These are phyloP conservation scores for Leccinum ponderosum DNA, from an alignment of 1,284 basidiomycete genomes.

Conservation along the genomic window DNA sequence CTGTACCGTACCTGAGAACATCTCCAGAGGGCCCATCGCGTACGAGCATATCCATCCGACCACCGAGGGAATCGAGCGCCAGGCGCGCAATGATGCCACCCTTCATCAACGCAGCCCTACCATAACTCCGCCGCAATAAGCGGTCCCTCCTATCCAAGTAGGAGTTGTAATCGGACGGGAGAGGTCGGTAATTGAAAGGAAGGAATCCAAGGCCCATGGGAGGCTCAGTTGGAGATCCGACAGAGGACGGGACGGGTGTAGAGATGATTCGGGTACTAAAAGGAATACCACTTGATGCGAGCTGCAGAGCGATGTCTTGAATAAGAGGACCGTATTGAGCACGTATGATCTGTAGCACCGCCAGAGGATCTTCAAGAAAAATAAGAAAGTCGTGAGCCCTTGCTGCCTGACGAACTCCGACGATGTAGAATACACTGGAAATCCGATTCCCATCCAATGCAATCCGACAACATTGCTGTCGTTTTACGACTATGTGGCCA, in stretches of 20 bases:
- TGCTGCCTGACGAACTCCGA: too few relatives aligned
- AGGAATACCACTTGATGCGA: background rate
- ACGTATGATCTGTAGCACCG: too few relatives aligned
- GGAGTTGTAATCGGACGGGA: background rate
- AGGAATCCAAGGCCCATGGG: background rate
- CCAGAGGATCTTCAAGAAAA: too few relatives aligned
- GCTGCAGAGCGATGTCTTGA: background rate
- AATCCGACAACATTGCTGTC: too few relatives aligned
- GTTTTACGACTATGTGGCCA: too few relatives aligned
- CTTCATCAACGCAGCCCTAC: background rate
- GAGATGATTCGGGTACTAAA: background rate
- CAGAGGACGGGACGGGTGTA: background rate
- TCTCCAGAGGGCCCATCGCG: background rate
- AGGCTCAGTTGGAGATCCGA: background rate
- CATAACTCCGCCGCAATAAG: background rate
- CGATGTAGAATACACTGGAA: too few relatives aligned
- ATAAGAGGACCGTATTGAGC: too few relatives aligned
- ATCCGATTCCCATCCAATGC: too few relatives aligned
- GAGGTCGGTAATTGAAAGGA: background rate
- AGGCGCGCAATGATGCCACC: background rate
- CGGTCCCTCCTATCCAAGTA: background rate
- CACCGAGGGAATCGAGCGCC: background rate
- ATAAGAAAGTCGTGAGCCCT: too few relatives aligned
- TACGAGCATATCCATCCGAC: background rate
- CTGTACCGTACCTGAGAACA: background rate